phyloP scores from a whole-genome alignment of 2,329 filamentous ascomycete genomes.

The Purpureocillium lavendulum region DNA sequence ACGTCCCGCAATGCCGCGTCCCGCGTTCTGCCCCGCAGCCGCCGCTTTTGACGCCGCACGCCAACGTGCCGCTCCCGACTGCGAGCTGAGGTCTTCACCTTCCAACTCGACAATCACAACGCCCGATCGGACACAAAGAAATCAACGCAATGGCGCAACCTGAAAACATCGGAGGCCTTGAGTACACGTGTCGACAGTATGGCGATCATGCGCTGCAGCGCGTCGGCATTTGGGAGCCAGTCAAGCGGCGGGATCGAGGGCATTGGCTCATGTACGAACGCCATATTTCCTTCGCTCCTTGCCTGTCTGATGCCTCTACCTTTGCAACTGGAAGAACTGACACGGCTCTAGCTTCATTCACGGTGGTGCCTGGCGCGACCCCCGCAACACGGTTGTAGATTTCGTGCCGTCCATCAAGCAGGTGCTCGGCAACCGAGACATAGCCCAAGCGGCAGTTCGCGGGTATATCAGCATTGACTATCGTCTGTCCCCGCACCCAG shows the following conservation, averaged over 20 bases:
- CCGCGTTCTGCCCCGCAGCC: neutral
- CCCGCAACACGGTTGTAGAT: slow-evolving; percentile 34
- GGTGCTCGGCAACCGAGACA: slow-evolving; percentile 21
- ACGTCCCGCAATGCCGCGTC: neutral
- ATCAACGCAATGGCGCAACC: too few relatives aligned
- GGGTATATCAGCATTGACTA: slow-evolving; percentile 59
- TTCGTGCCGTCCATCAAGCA: slow-evolving; percentile 36
- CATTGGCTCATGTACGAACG: slow-evolving; percentile 28
- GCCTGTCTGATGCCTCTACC: neutral
- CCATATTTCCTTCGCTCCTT: neutral
- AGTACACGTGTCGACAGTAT: slow-evolving; percentile 25
- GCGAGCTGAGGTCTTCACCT: neutral
- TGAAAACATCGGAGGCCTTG: slow-evolving; percentile 8
- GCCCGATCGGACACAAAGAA: too few relatives aligned
- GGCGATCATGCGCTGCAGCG: slow-evolving; percentile 33
- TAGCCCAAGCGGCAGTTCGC: slow-evolving; percentile 31
- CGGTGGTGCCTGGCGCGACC: slow-evolving; percentile 57
- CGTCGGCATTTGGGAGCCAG: slow-evolving; percentile 35
- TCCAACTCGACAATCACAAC: too few relatives aligned
- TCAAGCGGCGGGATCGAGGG: slow-evolving; percentile 9
- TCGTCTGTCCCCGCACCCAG: slow-evolving; percentile 46
- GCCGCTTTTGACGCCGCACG: neutral
- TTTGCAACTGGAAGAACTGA: slow-evolving; percentile 3
- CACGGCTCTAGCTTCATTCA: slow-evolving; percentile 42
- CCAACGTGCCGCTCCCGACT: neutral